Base-by-base conservation (phyloP, 2,329 filamentous ascomycete species). In the Xylaria sp. region DNA sequence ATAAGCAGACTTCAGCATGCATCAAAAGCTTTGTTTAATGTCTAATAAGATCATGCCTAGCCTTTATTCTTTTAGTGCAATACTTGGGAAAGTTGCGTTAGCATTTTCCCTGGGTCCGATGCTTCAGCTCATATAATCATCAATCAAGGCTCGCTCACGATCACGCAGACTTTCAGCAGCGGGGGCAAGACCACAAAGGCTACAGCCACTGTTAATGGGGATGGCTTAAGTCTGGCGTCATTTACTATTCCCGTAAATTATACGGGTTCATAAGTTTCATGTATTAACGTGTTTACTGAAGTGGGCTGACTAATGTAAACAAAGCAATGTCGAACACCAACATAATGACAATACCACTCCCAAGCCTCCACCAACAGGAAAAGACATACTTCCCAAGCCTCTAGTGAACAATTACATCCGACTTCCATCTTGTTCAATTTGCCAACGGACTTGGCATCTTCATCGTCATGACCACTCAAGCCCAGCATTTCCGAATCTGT, bases 151-250 rank as follows among this genome's bases (percentile, higher is more conserved):
- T 56, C 48, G 3, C 36, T 66, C 31, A 49, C 28, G 15, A 48
- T 66, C 41, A 56, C 57, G 9, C 57, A 66, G 23, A 66, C 39
- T 7, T 61, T 66, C 51, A 61, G 49, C 10, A 41, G n/a, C 6
- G 57, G 57, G 9, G 64, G 49, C 28, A 66, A 61, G 20, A 56
- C 33, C 1, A 23, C 1, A 8, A 61, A 20, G 1, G 64, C 49
- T n/a, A 61, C 25, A 7, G 63, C 28, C 0, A 39, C 20, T 3
- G 41, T 66, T 23, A 10, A 48, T 28, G 52, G 62, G 62, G 9
- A 52, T 52, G 62, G 54, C 10, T 20, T 23, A 5, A 64, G 43
- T n/a, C 5, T 52, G 31, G 33, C 54, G 8, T 39, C 43, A 20
- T 20, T 20, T 20, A 52, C 20, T 1, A 43, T 64, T 10, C 62